These are phyloP conservation scores for Kurtzmaniella cleridarum DNA, from an alignment of 805 yeast species.

Conservation along the genomic window DNA sequence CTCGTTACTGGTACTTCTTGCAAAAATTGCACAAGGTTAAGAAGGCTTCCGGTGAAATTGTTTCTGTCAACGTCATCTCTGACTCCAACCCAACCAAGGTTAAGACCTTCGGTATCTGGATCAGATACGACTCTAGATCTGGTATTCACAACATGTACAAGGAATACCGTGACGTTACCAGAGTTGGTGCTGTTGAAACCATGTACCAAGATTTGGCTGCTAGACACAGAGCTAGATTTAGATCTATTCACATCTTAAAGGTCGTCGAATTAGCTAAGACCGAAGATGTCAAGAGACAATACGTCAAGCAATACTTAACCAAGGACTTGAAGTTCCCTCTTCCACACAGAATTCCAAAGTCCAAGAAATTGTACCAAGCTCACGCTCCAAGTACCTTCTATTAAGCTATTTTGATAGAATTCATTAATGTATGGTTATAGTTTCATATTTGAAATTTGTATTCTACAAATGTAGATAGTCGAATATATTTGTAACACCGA, in stretches of 20 bases:
- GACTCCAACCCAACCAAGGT: constrained; percentile 98
- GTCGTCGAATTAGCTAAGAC: constrained; percentile 98
- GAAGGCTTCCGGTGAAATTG: constrained; percentile 99
- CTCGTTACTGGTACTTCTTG: constrained; percentile 99
- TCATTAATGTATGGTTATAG: constrained; percentile 3
- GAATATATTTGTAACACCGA: constrained; percentile 2
- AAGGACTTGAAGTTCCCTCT: constrained; percentile 98
- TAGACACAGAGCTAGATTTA: constrained; percentile 99
- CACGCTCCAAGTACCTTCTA: constrained; percentile 97
- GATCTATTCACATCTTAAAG: constrained; percentile 98
- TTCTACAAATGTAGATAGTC: constrained; percentile 4
- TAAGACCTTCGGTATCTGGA: constrained; percentile 99
- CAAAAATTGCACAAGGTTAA: constrained; percentile 99
- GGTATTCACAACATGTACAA: constrained; percentile 99
- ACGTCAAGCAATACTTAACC: constrained; percentile 94
- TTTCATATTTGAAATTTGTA: constrained; percentile 3
- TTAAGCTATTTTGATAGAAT: constrained; percentile 40
- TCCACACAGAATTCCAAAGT: constrained; percentile 97
- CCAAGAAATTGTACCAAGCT: constrained; percentile 82
- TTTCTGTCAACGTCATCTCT: constrained; percentile 82
- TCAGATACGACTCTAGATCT: constrained; percentile 99
- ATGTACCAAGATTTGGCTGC: constrained; percentile 99
- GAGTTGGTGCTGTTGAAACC: constrained; percentile 97
- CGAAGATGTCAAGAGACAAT: constrained; percentile 98
- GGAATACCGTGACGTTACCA: constrained; percentile 99